A percentile compares a stretch with the other conserved stretches of the same genome.
Evolutionary conservation across 2,329 filamentous ascomycete genomes (phyloP).

Genomic region (Colletotrichum noveboracense): DNA sequence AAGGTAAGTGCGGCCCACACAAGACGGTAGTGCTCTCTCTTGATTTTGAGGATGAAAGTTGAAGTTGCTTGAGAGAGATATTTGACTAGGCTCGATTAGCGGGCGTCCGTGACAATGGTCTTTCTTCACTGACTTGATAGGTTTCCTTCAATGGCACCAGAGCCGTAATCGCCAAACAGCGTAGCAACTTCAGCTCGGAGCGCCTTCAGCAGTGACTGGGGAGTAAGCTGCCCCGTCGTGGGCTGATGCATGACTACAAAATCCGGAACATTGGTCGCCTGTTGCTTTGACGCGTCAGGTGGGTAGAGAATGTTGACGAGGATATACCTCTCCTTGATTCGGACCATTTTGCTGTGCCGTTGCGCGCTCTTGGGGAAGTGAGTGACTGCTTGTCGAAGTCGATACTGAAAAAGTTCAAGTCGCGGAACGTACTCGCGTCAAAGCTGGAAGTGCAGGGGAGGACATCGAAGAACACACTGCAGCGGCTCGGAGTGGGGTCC

Average conservation of each 20-base stretch:
- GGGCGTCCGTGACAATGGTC: neutral
- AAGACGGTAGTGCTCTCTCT: constrained; percentile 81
- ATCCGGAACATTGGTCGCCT: constrained; percentile 51
- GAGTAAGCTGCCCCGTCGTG: constrained; percentile 73
- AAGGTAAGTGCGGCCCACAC: constrained; percentile 91
- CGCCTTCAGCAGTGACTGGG: constrained; percentile 68
- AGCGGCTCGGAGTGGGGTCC: neutral
- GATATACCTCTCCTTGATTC: constrained; percentile 94
- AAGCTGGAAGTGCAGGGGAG: neutral
- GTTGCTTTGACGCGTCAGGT: constrained; percentile 46
- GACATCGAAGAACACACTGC: too few relatives aligned
- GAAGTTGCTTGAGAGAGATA: constrained; percentile 93
- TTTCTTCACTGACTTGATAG: constrained; percentile 61
- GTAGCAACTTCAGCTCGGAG: constrained; percentile 74
- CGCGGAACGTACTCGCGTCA: neutral
- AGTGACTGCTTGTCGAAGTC: neutral
- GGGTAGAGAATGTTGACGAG: constrained; percentile 95
- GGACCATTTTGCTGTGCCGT: constrained; percentile 72
- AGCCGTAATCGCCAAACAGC: constrained; percentile 89
- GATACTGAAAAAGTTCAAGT: constrained; percentile 12
- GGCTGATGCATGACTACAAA: constrained; percentile 80
- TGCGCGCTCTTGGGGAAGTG: neutral
- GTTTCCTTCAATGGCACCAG: constrained; percentile 73
- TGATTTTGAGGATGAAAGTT: constrained; percentile 87
- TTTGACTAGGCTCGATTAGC: constrained; percentile 66